phyloP scores from a whole-genome alignment of 305 asterid genomes.

The Salvia sclarea region DNA sequence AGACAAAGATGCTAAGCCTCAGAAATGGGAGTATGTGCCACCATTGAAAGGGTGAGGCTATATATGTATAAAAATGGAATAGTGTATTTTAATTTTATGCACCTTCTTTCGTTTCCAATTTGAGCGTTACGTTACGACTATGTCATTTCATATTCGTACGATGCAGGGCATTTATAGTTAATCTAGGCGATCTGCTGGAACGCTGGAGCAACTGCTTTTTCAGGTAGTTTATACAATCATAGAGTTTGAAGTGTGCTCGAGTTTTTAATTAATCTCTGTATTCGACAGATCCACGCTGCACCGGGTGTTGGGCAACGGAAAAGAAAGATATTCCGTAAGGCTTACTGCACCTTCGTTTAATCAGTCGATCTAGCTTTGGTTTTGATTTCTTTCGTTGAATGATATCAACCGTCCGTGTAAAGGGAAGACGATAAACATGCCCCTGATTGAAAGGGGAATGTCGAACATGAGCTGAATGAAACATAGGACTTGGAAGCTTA shows the following conservation, averaged over 20 bases:
- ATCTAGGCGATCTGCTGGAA: conserved; percentile 92
- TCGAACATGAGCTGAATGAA: too few relatives aligned
- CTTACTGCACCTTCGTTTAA: too few relatives aligned
- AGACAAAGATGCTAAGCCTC: conserved; percentile 75
- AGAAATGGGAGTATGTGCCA: conserved; percentile 77
- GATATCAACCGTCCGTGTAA: conserved; percentile 4
- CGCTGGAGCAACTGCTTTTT: conserved; percentile 84
- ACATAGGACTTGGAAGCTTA: too few relatives aligned
- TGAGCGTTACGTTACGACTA: neutral
- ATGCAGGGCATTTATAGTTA: conserved; percentile 81
- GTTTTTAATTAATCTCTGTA: too few relatives aligned
- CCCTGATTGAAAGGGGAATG: neutral
- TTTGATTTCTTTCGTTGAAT: too few relatives aligned
- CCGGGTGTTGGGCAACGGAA: too few relatives aligned
- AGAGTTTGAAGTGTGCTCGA: too few relatives aligned
- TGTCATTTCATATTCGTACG: neutral
- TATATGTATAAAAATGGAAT: too few relatives aligned
- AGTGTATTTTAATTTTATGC: neutral
- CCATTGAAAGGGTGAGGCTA: conserved; percentile 80
- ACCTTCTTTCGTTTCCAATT: conserved; percentile 11
- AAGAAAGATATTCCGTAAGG: too few relatives aligned
- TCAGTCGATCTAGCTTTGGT: too few relatives aligned
- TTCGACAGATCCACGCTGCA: too few relatives aligned
- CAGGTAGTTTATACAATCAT: too few relatives aligned
- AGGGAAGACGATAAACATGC: neutral